Evolutionary conservation across 176 grass and related monocot genomes (phyloP), one percentile per base, ranked within the genome.

Genomic region (Neostapfia colusana): DNA sequence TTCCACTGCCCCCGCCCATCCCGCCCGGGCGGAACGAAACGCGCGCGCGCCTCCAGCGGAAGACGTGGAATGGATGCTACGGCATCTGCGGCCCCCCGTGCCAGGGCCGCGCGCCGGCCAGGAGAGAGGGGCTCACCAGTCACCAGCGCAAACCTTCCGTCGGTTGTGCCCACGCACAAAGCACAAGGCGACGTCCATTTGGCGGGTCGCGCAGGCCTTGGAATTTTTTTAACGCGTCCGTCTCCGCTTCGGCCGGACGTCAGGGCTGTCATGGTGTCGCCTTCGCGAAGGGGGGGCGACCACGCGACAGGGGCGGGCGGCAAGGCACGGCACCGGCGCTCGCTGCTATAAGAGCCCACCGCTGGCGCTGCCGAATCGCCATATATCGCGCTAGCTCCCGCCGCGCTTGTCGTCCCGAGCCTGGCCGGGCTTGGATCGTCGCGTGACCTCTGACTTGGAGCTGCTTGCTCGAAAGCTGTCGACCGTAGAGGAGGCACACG

Each of bases 201-300:
- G 55, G 72, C 54, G 38, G 46, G 1, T 24, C 21, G 20, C 36
- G 17, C 31, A 65, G 62, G n/a, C 38, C 10, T 43, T 40, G 35
- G 4, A 42, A 0, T 69, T 45, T 69, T 45, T 46, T 69, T 14
- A 26, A 48, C 5, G 26, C 45, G 27, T 3, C 27, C 25, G 8
- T 14, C 3, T 0, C 1, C 21, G 8, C 39, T 6, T 36, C 5
- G 13, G 51, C 72, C 23, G 54, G 37, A 17, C 37, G 23, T 62
- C 35, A 26, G 40, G 42, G 42, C 59, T 77, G 74, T 77, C 74
- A 65, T 12, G 59, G 35, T 45, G 74, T 65, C 44, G 45, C n/a
- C 75, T 17, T 72, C 79, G 28, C 28, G 9, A 7, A 14, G 49
- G 7, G 31, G 31, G 2, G 3, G 26, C 74, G 43, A 70, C 28